Conservation (phyloP, 768 basidiomycete species). For the Suillus sp. region DNA sequence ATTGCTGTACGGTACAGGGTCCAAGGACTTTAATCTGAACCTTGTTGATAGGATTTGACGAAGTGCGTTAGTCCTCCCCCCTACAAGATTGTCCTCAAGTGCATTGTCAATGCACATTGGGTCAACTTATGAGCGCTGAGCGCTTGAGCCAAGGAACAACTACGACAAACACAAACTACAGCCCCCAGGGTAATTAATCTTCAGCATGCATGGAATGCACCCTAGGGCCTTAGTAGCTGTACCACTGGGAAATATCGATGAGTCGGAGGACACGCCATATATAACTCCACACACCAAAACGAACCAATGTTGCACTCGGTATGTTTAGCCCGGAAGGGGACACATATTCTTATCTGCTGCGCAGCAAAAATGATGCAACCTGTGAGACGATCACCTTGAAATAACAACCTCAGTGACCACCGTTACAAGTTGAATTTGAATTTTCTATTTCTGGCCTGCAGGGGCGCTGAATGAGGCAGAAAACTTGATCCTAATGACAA, state of each 20-base stretch:
- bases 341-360: constrained; percentile 1
- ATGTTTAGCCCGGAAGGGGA: not conserved
- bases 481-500: constrained; percentile 4
- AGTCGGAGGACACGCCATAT: not conserved
- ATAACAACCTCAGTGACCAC: not conserved
- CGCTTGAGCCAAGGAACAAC: not conserved
- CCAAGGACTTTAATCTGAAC: not conserved
- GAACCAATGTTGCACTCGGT: not conserved
- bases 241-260: not conserved
- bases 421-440: not conserved
- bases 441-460: not conserved
- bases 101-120: not conserved
- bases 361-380: constrained; percentile 8
- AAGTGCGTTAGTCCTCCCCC: not conserved
- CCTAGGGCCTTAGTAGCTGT: not conserved
- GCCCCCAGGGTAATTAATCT: not conserved
- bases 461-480: not conserved
- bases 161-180: not conserved
- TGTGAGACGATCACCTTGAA: not conserved
- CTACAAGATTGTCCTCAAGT: not conserved
- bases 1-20: not conserved
- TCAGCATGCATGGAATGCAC: not conserved
- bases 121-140: not conserved
- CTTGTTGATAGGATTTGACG: not conserved
- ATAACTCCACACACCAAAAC: not conserved